A percentile compares a stretch with the other conserved stretches of the same genome.
Conservation (phyloP, 2,329 filamentous ascomycete species). For the Alternaria angustiovoidea region DNA sequence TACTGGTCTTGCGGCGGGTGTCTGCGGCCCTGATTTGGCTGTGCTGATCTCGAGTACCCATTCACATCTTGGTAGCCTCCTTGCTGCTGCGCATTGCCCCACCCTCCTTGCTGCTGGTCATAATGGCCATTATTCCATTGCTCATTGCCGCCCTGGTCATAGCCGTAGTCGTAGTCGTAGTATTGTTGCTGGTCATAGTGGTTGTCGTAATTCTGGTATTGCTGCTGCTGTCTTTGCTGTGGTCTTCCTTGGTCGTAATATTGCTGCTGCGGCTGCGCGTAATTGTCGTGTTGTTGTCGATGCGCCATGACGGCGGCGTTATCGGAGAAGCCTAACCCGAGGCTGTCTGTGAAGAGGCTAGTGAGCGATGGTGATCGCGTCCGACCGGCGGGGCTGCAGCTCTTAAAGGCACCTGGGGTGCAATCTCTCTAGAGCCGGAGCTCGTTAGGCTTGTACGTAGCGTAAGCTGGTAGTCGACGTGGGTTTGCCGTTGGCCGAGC, state of each 20-base stretch:
- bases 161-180: constrained; percentile 46
- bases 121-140: constrained; percentile 49
- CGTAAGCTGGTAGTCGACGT: constrained; percentile 16
- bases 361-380: constrained; percentile 32
- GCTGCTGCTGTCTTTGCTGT: constrained; percentile 24
- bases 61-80: constrained; percentile 36
- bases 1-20: constrained; percentile 34
- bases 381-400: constrained; percentile 27
- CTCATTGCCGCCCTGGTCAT: constrained; percentile 45
- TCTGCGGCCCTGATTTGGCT: constrained; percentile 23
- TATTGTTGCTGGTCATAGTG: constrained; percentile 42
- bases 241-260: constrained; percentile 40
- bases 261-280: constrained; percentile 41
- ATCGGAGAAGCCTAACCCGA: constrained; percentile 27
- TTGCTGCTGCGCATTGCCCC: constrained; percentile 38
- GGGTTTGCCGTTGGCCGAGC: constrained; percentile 5
- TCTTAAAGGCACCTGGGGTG: constrained; percentile 18
- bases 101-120: constrained; percentile 38
- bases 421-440: constrained; percentile 9
- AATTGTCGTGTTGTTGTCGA: constrained; percentile 49
- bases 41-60: constrained; percentile 27
- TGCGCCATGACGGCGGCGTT: constrained; percentile 49
- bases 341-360: constrained; percentile 30
- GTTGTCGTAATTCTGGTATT: constrained; percentile 39
- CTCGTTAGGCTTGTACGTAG: constrained; percentile 22